These are phyloP conservation scores for Scheffersomyces coipomensis DNA, from an alignment of 805 yeast genomes.

Conservation along the genomic window DNA sequence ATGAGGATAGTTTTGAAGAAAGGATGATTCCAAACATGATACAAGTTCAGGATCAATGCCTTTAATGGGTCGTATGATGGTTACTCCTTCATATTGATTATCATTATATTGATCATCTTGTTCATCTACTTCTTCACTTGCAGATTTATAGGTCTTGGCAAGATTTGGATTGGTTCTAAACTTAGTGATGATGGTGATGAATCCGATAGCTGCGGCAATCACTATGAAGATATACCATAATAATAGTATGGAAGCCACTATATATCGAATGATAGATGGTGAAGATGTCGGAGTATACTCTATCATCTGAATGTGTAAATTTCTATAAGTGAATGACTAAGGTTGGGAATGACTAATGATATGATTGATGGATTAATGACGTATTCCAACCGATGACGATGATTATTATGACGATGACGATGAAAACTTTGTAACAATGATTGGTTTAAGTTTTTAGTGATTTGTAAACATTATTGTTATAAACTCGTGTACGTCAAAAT, in stretches of 20 bases:
- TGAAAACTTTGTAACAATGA: too few relatives aligned
- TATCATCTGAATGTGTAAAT: too few relatives aligned
- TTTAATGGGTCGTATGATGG: slow-evolving; percentile 78
- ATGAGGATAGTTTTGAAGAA: slow-evolving; percentile 64
- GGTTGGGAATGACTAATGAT: too few relatives aligned
- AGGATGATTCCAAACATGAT: slow-evolving; percentile 64
- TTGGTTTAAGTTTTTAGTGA: too few relatives aligned
- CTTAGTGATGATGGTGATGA: slow-evolving; percentile 32
- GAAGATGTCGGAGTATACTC: too few relatives aligned
- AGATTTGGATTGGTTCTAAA: slow-evolving; percentile 18
- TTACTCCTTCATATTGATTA: slow-evolving; percentile 44
- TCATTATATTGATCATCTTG: slow-evolving; percentile 1
- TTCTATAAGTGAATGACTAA: too few relatives aligned
- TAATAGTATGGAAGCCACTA: slow-evolving; percentile 10
- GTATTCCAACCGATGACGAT: too few relatives aligned
- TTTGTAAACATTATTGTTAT: too few relatives aligned
- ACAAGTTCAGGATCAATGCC: slow-evolving; percentile 79
- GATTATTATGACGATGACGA: too few relatives aligned
- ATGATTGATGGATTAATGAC: too few relatives aligned
- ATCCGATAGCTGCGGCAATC: slow-evolving; percentile 37
- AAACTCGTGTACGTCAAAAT: too few relatives aligned
- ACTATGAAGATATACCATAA: slow-evolving; percentile 41
- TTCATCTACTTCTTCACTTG: background rate
- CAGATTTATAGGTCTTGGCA: background rate
- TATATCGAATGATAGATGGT: background rate